Evolutionary conservation across 2,329 filamentous ascomycete species (phyloP).

Genomic region (Incumbomyces delicatus): DNA sequence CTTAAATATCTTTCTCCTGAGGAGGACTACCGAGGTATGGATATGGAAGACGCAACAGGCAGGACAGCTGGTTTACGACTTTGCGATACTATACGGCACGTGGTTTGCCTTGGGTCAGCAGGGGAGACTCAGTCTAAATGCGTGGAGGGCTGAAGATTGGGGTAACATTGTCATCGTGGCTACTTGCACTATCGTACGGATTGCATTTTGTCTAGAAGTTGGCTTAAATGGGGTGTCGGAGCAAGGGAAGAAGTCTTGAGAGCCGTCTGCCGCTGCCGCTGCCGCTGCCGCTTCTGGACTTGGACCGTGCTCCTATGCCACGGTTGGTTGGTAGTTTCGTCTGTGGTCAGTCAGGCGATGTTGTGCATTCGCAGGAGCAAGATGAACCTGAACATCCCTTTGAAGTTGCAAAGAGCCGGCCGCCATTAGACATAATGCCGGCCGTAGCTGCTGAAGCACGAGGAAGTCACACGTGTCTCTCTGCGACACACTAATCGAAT

Average conservation of each 20-base stretch:
- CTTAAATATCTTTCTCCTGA: not conserved
- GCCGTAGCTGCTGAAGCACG: too few species aligned
- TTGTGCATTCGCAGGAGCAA: too few species aligned
- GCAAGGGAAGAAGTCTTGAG: not conserved
- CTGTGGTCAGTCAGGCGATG: too few species aligned
- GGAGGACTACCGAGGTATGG: not conserved
- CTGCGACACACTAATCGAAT: too few species aligned
- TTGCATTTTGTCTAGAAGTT: not conserved
- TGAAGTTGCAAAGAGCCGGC: too few species aligned
- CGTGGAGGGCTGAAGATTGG: not conserved
- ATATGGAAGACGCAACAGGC: not conserved
- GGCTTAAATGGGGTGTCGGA: not conserved
- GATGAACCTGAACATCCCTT: too few species aligned
- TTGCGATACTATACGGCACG: not conserved
- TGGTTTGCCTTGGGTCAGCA: not conserved
- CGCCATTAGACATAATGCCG: too few species aligned
- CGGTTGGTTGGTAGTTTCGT: too few species aligned
- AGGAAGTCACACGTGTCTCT: too few species aligned
- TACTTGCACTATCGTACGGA: not conserved
- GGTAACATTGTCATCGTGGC: not conserved
- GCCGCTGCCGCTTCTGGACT: too few species aligned
- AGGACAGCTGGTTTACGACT: not conserved
- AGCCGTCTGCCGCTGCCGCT: not conserved
- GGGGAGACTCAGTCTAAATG: not conserved
- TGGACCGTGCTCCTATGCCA: too few species aligned